These are phyloP conservation scores for Phytopythium cucurbitacearum DNA, from an alignment of 352 stramenopile genomes.

Conservation along the genomic window DNA sequence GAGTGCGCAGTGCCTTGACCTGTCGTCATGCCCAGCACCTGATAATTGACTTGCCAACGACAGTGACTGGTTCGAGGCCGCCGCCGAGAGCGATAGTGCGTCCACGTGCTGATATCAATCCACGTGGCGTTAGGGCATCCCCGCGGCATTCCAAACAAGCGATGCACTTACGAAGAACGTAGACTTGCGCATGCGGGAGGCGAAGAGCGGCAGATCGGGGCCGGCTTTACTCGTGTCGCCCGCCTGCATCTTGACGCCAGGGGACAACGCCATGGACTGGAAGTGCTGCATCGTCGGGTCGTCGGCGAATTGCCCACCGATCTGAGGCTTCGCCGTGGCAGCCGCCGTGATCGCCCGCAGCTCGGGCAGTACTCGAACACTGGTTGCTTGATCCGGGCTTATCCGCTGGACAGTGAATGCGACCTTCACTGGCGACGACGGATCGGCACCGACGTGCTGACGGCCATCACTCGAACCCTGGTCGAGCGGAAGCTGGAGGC, in stretches of 20 bases:
- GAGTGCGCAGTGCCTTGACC: background rate
- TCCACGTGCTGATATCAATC: slow-evolving; percentile 1
- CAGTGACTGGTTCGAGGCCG: background rate
- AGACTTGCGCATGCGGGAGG: slow-evolving; percentile 19
- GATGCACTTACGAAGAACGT: slow-evolving; percentile 22
- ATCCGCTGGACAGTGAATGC: too few species aligned
- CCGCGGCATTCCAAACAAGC: background rate
- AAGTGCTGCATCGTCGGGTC: slow-evolving; percentile 23
- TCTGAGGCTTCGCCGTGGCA: too few species aligned
- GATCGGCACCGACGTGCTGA: too few species aligned
- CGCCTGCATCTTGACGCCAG: slow-evolving; percentile 24
- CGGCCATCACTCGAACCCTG: too few species aligned
- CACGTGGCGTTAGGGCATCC: too few species aligned
- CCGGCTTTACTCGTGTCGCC: slow-evolving; percentile 17
- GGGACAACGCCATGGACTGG: slow-evolving; percentile 21
- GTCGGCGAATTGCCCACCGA: slow-evolving; percentile 2
- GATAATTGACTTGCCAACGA: background rate
- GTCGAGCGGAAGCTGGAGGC: too few species aligned
- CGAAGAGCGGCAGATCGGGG: slow-evolving; percentile 20
- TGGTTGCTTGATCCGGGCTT: too few species aligned
- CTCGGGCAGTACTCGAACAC: slow-evolving; percentile 4
- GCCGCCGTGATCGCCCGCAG: slow-evolving; percentile 2
- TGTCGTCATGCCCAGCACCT: background rate
- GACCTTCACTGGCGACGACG: too few species aligned
- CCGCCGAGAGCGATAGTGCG: background rate